Percentiles rank a stretch among this genome's conserved stretches.
Evolutionary conservation across 2,329 filamentous ascomycete genomes (phyloP).

Genomic region (Myriosclerotinia scirpicola): DNA sequence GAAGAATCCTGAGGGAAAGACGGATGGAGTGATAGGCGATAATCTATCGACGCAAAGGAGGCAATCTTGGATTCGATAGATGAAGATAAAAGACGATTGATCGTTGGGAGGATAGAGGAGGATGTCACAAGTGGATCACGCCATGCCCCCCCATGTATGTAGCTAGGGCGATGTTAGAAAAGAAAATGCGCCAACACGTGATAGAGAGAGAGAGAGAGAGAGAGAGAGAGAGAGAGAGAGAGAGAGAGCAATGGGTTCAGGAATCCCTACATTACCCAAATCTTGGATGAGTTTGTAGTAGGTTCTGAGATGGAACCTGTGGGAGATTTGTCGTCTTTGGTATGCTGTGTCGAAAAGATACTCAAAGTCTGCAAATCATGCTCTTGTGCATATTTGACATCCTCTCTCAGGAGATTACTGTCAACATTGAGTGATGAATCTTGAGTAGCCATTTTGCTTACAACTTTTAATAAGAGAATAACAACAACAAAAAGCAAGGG

Average conservation of each 20-base stretch:
- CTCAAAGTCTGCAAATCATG: constrained; percentile 22
- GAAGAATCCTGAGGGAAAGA: constrained; percentile 45
- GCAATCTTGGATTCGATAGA: constrained; percentile 45
- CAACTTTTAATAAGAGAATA: background rate
- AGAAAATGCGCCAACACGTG: background rate
- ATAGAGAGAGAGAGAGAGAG: no score
- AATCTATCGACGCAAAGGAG: constrained; percentile 65
- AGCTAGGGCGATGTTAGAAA: constrained; percentile 25
- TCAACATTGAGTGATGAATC: background rate
- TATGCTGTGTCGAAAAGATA: background rate
- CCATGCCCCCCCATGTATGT: constrained; percentile 63
- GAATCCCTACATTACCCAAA: constrained; percentile 21
- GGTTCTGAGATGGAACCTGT: background rate
- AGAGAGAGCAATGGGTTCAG: background rate
- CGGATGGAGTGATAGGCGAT: constrained; percentile 59
- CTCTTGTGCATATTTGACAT: constrained; percentile 17
- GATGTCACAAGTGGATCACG: constrained; percentile 55
- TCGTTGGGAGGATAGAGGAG: constrained; percentile 48
- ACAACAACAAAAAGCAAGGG: background rate
- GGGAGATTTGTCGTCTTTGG: background rate
- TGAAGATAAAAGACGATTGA: constrained; percentile 45
- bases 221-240: no score
- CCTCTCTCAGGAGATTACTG: background rate
- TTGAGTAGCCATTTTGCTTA: constrained; percentile 4
- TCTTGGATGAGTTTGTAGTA: background rate